A percentile compares a stretch with the other conserved stretches of the same genome.
These are phyloP conservation scores for Hamiltosporidium tvaerminnensis DNA, from an alignment of 371 early-diverging fungal genomes.

Conservation along the genomic window DNA sequence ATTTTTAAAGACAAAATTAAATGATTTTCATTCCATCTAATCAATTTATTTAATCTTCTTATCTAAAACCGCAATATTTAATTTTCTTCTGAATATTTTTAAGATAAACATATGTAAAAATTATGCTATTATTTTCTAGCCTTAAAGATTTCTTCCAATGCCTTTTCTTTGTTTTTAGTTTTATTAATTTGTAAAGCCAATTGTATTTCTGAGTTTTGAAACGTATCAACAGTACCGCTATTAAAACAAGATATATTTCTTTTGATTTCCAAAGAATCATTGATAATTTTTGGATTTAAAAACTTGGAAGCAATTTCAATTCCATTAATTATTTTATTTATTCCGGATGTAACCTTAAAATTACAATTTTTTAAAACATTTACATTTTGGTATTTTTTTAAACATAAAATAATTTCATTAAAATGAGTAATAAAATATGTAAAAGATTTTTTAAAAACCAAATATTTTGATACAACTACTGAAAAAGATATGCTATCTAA, in stretches of 20 bases:
- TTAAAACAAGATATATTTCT: background rate
- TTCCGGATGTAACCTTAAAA: background rate
- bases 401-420: conserved; percentile 16
- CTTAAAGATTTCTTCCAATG: too few relatives aligned
- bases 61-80: too few relatives aligned
- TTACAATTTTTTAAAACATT: conserved; percentile 1
- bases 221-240: background rate
- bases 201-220: background rate
- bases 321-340: background rate
- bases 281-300: background rate
- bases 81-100: too few relatives aligned
- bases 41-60: too few relatives aligned
- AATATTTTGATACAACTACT: conserved; percentile 16
- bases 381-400: conserved; percentile 2
- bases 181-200: background rate
- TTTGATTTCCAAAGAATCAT: background rate
- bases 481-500: conserved; percentile 35
- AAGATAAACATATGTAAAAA: too few relatives aligned
- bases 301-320: background rate
- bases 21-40: too few relatives aligned
- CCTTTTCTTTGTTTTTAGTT: background rate
- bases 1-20: too few relatives aligned
- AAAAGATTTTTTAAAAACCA: conserved; percentile 9
- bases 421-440: conserved; percentile 39
- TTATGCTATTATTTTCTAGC: too few relatives aligned